Base-by-base conservation (phyloP, 257 asterid genomes). In the Primulina tabacum region DNA sequence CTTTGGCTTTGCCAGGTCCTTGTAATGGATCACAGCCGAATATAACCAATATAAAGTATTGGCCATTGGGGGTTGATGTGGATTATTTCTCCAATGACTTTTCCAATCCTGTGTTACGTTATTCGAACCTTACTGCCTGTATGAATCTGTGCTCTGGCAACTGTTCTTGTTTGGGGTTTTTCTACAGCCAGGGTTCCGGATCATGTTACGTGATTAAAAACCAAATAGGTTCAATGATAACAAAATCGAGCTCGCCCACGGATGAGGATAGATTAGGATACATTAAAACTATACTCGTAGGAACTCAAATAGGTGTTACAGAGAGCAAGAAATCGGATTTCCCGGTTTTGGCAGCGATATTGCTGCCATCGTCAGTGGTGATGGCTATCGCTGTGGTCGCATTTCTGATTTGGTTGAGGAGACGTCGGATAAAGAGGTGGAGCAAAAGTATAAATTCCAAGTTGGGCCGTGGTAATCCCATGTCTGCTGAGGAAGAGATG, bases 41-140 rank as follows among this genome's bases (percentile, higher is more conserved):
- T 24, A 28, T 14, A 6, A 60, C 26, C 8, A n/a, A 60, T 10
- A 35, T 84, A 53, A 78, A 86, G 60, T 89, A 86, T 63, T 14
- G 74, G 66, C 73, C n/a, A 47, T 69, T 91, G 57, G 82, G 77
- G 52, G 50, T 20, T 60, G 85, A 85, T 67, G 70, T 84, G 84
- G 92, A 84, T 62, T 91, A 91, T 62, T 87, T 89, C 82, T 80
- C 96, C 16, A 89, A 89, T 52, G 81, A 80, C 61, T 91, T 85
- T 60, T 67, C 66, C 8, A 74, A 65, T 61, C 90, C 92, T 4
- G 66, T 67, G 21, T 67, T 6, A 47, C 78, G 20, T 35, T 78
- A 71, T 61, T 74, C 69, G 43, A 78, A 76, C 53, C 35, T 84
- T 0, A 82, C 88, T 0, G 71, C 2, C 10, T 91, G 97, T 70